Percentiles rank a stretch among this genome's conserved stretches.
phyloP scores from a whole-genome alignment of 352 stramenopile genomes.

The Lagenidium giganteum region DNA sequence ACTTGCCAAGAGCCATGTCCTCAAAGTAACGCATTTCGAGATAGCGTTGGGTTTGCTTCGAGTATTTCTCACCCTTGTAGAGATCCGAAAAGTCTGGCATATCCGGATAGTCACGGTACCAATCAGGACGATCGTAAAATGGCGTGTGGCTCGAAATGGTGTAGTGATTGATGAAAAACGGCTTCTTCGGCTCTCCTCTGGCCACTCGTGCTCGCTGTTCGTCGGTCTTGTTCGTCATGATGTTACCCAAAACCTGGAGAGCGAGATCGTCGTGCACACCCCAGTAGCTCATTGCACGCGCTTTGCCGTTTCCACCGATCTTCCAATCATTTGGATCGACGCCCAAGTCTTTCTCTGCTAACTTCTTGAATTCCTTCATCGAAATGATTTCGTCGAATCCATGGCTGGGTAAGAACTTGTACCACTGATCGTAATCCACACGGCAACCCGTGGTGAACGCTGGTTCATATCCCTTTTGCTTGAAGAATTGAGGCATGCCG shows the following conservation, averaged over 20 bases:
- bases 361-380: constrained; percentile 53
- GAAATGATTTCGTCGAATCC: constrained; percentile 72
- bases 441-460: constrained; percentile 75
- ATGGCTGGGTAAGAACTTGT: constrained; percentile 57
- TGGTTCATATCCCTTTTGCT: constrained; percentile 56
- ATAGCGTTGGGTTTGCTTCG: constrained; percentile 64
- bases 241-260: not conserved
- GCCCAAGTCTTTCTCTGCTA: constrained; percentile 47
- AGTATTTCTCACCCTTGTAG: constrained; percentile 34
- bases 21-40: constrained; percentile 67
- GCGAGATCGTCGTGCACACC: constrained; percentile 64
- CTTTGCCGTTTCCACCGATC: no score
- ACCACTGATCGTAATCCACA: constrained; percentile 63
- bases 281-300: constrained; percentile 64
- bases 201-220: constrained; percentile 4
- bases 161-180: constrained; percentile 81
- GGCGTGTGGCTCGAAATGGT: constrained; percentile 63
- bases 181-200: constrained; percentile 55
- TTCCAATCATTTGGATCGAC: no score
- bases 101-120: constrained; percentile 32
- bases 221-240: constrained; percentile 1
- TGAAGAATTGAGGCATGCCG: constrained; percentile 64
- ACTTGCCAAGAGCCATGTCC: constrained; percentile 58
- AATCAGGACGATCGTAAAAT: constrained; percentile 27
- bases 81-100: constrained; percentile 39